Evolutionary conservation across 805 yeast genomes (phyloP).

Genomic region (Priceomyces castillae): DNA sequence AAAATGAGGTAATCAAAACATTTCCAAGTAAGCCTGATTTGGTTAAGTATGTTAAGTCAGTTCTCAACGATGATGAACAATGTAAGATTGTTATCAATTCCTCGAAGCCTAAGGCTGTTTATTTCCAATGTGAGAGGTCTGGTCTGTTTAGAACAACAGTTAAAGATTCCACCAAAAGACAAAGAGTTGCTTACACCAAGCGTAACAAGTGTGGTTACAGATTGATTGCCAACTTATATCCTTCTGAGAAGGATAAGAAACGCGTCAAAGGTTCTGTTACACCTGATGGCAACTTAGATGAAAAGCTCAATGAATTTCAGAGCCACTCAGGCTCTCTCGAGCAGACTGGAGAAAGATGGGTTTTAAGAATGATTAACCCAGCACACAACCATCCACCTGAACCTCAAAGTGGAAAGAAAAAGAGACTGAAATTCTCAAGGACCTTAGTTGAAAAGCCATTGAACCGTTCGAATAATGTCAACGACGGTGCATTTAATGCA

Average conservation of each 20-base stretch:
- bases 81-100: slow-evolving; percentile 47
- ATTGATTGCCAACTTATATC: slow-evolving; percentile 43
- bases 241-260: slow-evolving; percentile 43
- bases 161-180: slow-evolving; percentile 43
- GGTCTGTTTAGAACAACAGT: slow-evolving; percentile 47
- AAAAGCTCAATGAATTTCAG: slow-evolving; percentile 22
- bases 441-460: slow-evolving; percentile 46
- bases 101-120: slow-evolving; percentile 47
- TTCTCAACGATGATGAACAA: slow-evolving; percentile 34
- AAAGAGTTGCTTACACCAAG: slow-evolving; percentile 47
- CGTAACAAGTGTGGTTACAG: slow-evolving; percentile 46
- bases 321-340: slow-evolving; percentile 11
- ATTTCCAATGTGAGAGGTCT: slow-evolving; percentile 46
- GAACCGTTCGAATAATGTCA: slow-evolving; percentile 17
- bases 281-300: slow-evolving; percentile 25
- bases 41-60: slow-evolving; percentile 35
- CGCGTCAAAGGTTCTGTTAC: slow-evolving; percentile 20
- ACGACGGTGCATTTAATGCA: slow-evolving; percentile 7
- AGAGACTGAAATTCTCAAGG: slow-evolving; percentile 37
- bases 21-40: slow-evolving; percentile 26
- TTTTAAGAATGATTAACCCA: slow-evolving; percentile 46
- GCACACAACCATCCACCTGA: slow-evolving; percentile 46
- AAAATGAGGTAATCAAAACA: slow-evolving; percentile 31
- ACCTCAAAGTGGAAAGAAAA: slow-evolving; percentile 36
- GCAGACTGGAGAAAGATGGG: slow-evolving; percentile 40